Conservation (phyloP, 2,329 filamentous ascomycete species). For the Penicillium sp. region DNA sequence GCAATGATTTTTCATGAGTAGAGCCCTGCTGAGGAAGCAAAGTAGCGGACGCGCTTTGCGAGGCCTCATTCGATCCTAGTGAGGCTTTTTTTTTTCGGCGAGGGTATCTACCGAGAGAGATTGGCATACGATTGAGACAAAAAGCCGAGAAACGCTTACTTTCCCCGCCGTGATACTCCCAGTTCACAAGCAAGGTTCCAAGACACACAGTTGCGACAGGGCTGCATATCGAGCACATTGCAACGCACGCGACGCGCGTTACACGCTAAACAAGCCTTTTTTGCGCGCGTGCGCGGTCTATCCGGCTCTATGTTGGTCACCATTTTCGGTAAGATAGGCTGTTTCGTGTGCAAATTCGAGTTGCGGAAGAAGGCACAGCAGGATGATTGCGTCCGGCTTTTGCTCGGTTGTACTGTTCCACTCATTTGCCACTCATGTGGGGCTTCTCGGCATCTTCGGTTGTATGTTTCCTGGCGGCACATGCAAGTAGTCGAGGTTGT, state of each 20-base stretch:
- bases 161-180: constrained; percentile 44
- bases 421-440: not conserved
- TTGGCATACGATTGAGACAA: not conserved
- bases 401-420: constrained; percentile 13
- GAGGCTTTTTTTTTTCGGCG: constrained; percentile 20
- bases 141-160: constrained; percentile 30
- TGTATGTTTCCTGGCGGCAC: constrained; percentile 44
- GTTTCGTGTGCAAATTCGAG: constrained; percentile 2
- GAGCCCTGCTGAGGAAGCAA: not conserved
- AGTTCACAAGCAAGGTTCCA: constrained; percentile 42
- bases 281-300: constrained; percentile 34
- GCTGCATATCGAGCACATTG: constrained; percentile 46
- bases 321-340: constrained; percentile 15
- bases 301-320: constrained; percentile 9
- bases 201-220: constrained; percentile 43
- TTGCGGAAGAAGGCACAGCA: not conserved
- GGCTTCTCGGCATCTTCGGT: constrained; percentile 18
- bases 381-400: not conserved
- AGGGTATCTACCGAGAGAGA: constrained; percentile 14
- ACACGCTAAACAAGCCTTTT: constrained; percentile 45
- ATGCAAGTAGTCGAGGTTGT: not conserved
- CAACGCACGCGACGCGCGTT: constrained; percentile 48
- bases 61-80: not conserved
- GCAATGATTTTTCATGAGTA: constrained; percentile 2
- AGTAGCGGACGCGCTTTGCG: not conserved